These are phyloP conservation scores for Tagetes patula DNA, from an alignment of 129 eudicot genomes.

Conservation along the genomic window DNA sequence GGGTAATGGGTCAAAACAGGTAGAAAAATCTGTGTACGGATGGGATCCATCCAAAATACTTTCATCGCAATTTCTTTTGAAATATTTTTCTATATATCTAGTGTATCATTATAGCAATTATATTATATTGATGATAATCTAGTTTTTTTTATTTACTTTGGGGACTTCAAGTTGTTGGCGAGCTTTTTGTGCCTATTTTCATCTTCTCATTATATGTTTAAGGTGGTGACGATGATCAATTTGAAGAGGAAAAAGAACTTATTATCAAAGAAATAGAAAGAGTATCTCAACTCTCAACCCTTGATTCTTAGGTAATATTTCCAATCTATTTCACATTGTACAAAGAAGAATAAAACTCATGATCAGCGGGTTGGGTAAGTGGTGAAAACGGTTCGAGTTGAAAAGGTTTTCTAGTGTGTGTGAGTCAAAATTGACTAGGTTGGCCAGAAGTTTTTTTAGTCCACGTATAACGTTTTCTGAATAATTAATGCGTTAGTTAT, in stretches of 20 bases:
- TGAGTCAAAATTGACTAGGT: too few relatives aligned
- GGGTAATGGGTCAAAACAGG: not conserved
- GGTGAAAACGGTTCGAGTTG: too few relatives aligned
- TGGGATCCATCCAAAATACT: not conserved
- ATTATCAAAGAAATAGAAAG: slow-evolving; percentile 90
- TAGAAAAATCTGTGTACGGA: too few relatives aligned
- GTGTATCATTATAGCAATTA: not conserved
- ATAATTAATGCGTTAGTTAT: too few relatives aligned
- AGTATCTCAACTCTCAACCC: slow-evolving; percentile 63
- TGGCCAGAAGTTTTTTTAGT: too few relatives aligned
- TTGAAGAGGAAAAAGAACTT: slow-evolving; percentile 96
- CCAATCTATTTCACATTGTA: not conserved
- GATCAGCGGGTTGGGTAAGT: too few relatives aligned
- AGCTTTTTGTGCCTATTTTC: slow-evolving; percentile 20
- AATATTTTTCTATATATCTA: too few relatives aligned
- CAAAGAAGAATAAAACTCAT: too few relatives aligned
- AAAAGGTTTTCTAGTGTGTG: too few relatives aligned
- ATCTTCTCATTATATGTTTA: not conserved
- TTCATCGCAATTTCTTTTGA: too few relatives aligned
- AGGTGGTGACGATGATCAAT: slow-evolving; percentile 92
- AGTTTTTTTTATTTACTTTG: too few relatives aligned
- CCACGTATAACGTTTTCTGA: too few relatives aligned
- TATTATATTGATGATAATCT: not conserved
- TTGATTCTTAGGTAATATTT: slow-evolving; percentile 48
- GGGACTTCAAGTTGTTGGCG: not conserved